Base-by-base conservation (phyloP, 306 rosid species). In the Bauhinia variegata region DNA sequence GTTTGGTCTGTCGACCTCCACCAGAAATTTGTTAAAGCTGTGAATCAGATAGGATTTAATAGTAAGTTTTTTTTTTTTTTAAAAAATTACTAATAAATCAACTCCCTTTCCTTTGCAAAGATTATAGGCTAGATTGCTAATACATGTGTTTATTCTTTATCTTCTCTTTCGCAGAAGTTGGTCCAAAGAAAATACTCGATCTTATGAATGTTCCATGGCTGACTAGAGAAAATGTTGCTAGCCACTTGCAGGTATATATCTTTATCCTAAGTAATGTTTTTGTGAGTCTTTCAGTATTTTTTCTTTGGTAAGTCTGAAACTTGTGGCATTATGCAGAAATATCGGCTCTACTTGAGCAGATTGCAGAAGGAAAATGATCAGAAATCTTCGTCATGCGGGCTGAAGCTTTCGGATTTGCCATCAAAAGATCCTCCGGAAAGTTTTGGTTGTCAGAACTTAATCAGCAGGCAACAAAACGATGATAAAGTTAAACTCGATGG, bases 1-100 rank as follows among this genome's bases (percentile, higher is more conserved):
- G 96, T 95, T 64, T 95, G 99, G 99, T 90, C 97, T 16, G 87
- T 95, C 1, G 99, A 95, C 75, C 97, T 95, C 70, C 99, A 95
- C 77, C 99, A 95, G 80, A 86, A 95, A 82, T 95, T 95, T 67
- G 99, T 95, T 17, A 91, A 86, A 73, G 99, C 99, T 4, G 99
- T 95, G 67, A 83, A 95, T 68, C 97, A 85, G 60, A 95, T 95
- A 64, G 99, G 97, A 28, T 86, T 95, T 67, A 92, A 90, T 79
- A 95, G 99, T 95, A 85, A 83, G 99, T 82, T 71, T 65, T 65
- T 30, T 14, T 57, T n/a, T n/a, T n/a, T n/a, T n/a, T n/a, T n/a
- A n/a, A n/a, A n/a, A n/a, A n/a, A n/a, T n/a, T n/a, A n/a, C n/a
- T n/a, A n/a, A n/a, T n/a, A n/a, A 23, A 23, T 23, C 2, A 23